phyloP scores from a whole-genome alignment of 2,329 filamentous ascomycete species.

The Tolypocladium endophyticum region DNA sequence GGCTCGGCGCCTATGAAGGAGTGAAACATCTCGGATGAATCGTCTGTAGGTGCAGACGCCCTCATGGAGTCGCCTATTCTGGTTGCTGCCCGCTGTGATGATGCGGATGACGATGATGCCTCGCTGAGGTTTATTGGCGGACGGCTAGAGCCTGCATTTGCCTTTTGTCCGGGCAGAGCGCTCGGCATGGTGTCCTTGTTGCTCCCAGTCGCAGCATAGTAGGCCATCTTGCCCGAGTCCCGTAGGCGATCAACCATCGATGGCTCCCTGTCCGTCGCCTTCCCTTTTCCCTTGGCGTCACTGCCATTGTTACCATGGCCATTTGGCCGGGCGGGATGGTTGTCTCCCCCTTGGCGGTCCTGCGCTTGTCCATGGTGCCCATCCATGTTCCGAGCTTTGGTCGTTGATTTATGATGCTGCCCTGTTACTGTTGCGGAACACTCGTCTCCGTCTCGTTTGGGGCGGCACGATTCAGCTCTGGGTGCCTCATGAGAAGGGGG shows the following conservation, averaged over 20 bases:
- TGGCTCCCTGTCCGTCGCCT: constrained; percentile 2
- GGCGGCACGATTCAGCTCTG: not conserved
- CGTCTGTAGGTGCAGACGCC: not conserved
- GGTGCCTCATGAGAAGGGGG: not conserved
- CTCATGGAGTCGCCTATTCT: not conserved
- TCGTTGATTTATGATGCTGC: not conserved
- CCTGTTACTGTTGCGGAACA: not conserved
- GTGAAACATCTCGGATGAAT: not conserved
- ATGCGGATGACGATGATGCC: not conserved
- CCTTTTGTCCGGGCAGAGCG: constrained; percentile 10
- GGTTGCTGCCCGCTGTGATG: not conserved
- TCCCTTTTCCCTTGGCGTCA: constrained; percentile 7
- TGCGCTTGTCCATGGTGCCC: not conserved
- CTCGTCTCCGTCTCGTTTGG: not conserved
- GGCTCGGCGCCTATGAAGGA: not conserved
- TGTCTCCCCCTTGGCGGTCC: not conserved
- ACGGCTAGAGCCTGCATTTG: not conserved
- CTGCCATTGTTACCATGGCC: not conserved
- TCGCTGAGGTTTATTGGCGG: not conserved
- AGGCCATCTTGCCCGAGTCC: constrained; percentile 15
- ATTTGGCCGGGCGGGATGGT: not conserved
- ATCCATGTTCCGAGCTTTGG: not conserved
- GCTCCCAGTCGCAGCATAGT: constrained; percentile 12
- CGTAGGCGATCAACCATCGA: constrained; percentile 13
- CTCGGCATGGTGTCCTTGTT: constrained; percentile 4